Base-by-base conservation (phyloP, 2,329 filamentous ascomycete genomes). In the Rasamsonia emersonii region DNA sequence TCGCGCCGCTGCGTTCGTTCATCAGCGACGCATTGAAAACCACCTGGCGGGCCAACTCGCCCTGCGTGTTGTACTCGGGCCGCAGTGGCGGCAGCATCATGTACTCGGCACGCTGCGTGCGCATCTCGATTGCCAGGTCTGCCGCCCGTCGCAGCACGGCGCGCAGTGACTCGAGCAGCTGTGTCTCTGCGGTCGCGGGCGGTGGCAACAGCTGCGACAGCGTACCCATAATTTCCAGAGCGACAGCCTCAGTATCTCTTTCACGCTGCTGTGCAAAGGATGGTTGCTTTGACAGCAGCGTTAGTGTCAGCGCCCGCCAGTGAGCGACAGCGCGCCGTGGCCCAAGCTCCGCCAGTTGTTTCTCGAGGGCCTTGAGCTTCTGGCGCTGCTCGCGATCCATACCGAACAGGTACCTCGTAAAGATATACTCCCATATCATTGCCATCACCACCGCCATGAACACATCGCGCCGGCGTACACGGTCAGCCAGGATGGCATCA, bases 381-480 rank as follows among this genome's bases (percentile, higher is more conserved):
- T 96, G 88, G 48, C 91, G 78, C 62, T 98, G 91, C 61, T 96
- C 91, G 48, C 88, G 77, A 56, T 98, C 91, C 86, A 98, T 94
- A 49, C 91, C 91, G 56, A 98, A 98, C 16, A 98, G 77, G 58
- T 98, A 98, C 42, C 91, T 79, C 6, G 89, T 95, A 56, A 98
- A 98, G 54, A 98, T 80, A 53, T 93, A 95, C 60, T 98, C 91
- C 88, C 88, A 98, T 31, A 98, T 79, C 86, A 98, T 95, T 40
- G 83, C 91, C 88, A 96, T 96, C 35, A 89, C 85, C 59, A 98
- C 86, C 21, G 86, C 91, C 86, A 96, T 95, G 70, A 98, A 95
- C 37, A 96, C 79, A 56, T 96, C 89, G 38, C 89, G 79, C 39
- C 91, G 80, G 50, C 75, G 79, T 33, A 95, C 82, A 23, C 93